Evolutionary conservation across 2,329 filamentous ascomycete species (phyloP).

Genomic region (Cladosporium sp.): DNA sequence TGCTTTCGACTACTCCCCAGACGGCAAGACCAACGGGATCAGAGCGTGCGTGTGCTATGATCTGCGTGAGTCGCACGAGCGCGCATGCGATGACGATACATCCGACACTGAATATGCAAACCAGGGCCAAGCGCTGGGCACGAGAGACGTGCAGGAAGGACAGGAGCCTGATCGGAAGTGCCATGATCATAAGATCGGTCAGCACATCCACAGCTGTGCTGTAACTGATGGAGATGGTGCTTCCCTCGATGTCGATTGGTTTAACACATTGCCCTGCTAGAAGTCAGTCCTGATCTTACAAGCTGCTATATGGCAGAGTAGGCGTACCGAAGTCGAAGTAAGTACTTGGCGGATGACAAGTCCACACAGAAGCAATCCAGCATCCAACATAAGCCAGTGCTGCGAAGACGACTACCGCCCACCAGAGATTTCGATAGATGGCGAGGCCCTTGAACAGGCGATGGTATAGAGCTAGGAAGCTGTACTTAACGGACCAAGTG

Average conservation of each 20-base stretch:
- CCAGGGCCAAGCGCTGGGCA: not conserved
- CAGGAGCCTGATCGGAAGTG: conserved; percentile 5
- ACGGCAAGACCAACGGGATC: conserved; percentile 6
- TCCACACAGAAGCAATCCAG: conserved; percentile 5
- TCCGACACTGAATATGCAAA: conserved; percentile 6
- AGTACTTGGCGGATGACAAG: conserved; percentile 5
- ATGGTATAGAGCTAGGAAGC: conserved; percentile 7
- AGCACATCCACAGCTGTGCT: conserved; percentile 9
- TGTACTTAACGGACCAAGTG: conserved; percentile 5
- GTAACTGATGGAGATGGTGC: conserved; percentile 8
- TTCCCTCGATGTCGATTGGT: conserved; percentile 8
- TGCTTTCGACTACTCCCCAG: conserved; percentile 6
- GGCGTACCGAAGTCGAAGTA: conserved; percentile 5
- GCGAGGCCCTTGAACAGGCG: not conserved
- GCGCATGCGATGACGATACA: conserved; percentile 5
- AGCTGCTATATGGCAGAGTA: not conserved
- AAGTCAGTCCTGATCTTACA: not conserved
- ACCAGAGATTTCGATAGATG: conserved; percentile 3
- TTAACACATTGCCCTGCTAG: not conserved
- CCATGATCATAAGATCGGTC: conserved; percentile 12
- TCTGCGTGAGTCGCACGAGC: not conserved
- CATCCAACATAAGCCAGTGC: conserved; percentile 4
- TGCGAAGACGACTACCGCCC: not conserved
- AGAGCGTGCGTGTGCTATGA: not conserved
- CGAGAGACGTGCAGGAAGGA: not conserved